phyloP scores from a whole-genome alignment of 2,329 filamentous ascomycete genomes.

The Xylariaceae sp. region DNA sequence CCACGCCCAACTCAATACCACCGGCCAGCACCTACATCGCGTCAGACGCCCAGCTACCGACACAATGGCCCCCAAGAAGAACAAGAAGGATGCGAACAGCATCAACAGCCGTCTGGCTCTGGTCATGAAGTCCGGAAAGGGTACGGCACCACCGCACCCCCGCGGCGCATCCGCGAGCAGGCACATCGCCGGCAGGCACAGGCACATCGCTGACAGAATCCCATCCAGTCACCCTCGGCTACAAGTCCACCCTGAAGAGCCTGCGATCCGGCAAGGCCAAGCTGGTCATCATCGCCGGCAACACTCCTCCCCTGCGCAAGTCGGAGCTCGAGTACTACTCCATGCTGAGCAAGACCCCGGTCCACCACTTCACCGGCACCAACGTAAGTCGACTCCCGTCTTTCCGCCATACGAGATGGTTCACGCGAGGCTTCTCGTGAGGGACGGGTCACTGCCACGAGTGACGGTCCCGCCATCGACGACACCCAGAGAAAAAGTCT shows the following conservation, averaged over 20 bases:
- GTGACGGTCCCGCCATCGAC: too few relatives aligned
- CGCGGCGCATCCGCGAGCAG: too few relatives aligned
- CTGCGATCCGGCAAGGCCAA: slow-evolving; percentile 96
- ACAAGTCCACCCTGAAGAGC: slow-evolving; percentile 82
- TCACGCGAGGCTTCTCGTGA: too few relatives aligned
- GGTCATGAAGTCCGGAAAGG: slow-evolving; percentile 48
- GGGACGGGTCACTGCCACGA: too few relatives aligned
- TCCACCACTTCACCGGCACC: slow-evolving; percentile 97
- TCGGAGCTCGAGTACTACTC: slow-evolving; percentile 93
- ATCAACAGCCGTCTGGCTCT: slow-evolving; percentile 42
- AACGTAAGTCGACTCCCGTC: slow-evolving; percentile 83
- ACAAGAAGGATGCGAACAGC: slow-evolving; percentile 82
- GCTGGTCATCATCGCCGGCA: slow-evolving; percentile 91
- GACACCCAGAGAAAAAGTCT: slow-evolving; percentile 91
- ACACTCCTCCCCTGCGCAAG: slow-evolving; percentile 97
- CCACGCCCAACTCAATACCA: too few relatives aligned
- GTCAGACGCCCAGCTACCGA: too few relatives aligned
- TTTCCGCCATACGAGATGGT: too few relatives aligned
- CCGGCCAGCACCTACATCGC: slow-evolving; percentile 5
- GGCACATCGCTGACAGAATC: too few relatives aligned
- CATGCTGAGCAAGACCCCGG: slow-evolving; percentile 87
- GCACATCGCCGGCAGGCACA: too few relatives aligned
- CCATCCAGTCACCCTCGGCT: slow-evolving; percentile 70
- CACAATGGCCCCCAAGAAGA: slow-evolving; percentile 46
- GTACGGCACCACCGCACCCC: too few relatives aligned